Evolutionary conservation across 2,329 filamentous ascomycete genomes (phyloP), one percentile per base, ranked within the genome.

Genomic region (Ramularia collo-cygni): DNA sequence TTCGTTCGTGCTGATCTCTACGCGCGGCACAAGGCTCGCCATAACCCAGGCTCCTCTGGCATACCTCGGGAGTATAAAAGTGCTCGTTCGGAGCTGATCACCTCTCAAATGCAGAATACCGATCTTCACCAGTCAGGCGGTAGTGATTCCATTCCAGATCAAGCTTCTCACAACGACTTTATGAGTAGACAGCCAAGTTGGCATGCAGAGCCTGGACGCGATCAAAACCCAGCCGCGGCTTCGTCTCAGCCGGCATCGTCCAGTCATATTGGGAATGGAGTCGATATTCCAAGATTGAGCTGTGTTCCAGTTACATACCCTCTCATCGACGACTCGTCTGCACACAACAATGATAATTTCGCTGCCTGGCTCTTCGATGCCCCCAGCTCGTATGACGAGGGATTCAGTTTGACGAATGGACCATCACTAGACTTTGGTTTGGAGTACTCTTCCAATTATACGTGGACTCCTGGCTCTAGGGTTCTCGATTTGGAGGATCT

Each of bases 1-100:
- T 96, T 95, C 65, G 90, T 95, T 42, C 79, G 89, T 49, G 85
- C 90, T 50, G 89, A 96, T 62, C 71, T 96, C 42, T 87, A 89
- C 57, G 83, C 89, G 56, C 79, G 66, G 44, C 67, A 69, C 56
- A 67, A 65, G 48, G 63, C 64, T 50, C 57, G 62, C 47, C 64
- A 68, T 44, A 64, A 34, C 18, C 38, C 18, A 21, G n/a, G 27
- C 26, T 14, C 31, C 16, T 7, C 84, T 93, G 68, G 83, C 85
- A 0, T 86, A 40, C 34, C 9, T 42, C 39, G 14, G 10, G 21
- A 24, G 10, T 10, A 30, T 31, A 31, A 27, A 29, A 21, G 19
- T 21, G 12, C 10, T 14, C 8, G 28, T 15, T 30, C 40, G 8
- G n/a, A 36, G 17, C 12, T 27, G n/a, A 18, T 19, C 4, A 17